A percentile compares a stretch with the other conserved stretches of the same genome.
Evolutionary conservation across 495 filamentous ascomycete species (phyloP).

Genomic region (Aspergillus cavernicola): DNA sequence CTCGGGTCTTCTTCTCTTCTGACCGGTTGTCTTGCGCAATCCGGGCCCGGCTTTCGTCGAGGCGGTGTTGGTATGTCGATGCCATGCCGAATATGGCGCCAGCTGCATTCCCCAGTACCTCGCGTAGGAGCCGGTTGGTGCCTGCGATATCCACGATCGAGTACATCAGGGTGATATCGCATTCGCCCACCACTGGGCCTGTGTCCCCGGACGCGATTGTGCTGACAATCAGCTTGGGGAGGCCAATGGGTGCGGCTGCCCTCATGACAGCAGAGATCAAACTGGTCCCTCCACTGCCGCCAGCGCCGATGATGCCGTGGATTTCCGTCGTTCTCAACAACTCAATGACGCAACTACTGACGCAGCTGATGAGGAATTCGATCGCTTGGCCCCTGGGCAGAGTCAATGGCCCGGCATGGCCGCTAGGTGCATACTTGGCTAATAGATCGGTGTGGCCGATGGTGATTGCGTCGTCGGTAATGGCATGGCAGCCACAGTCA

Average conservation of each 20-base stretch:
- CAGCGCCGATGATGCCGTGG: constrained; percentile 53
- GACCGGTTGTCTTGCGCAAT: not conserved
- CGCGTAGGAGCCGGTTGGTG: constrained; percentile 51
- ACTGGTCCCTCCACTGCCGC: constrained; percentile 57
- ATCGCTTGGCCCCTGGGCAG: constrained; percentile 49
- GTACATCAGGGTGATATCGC: constrained; percentile 68
- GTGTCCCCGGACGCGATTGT: constrained; percentile 64
- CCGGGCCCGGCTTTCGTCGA: not conserved
- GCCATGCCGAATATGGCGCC: constrained; percentile 56
- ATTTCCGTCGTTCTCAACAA: constrained; percentile 35
- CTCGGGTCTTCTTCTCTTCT: constrained; percentile 30
- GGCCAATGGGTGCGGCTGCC: constrained; percentile 52
- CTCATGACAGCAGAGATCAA: constrained; percentile 57
- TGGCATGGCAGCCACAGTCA: constrained; percentile 50
- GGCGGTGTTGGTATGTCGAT: constrained; percentile 26
- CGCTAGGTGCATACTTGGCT: constrained; percentile 15
- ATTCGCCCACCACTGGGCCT: constrained; percentile 55
- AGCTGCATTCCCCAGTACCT: constrained; percentile 58
- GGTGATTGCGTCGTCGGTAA: constrained; percentile 41
- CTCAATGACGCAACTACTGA: constrained; percentile 27
- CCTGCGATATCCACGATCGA: constrained; percentile 67
- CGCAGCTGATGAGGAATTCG: constrained; percentile 43
- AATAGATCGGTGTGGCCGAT: constrained; percentile 42
- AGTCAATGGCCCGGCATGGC: constrained; percentile 2
- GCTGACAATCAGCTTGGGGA: constrained; percentile 67